Base-by-base conservation (phyloP, 257 asterid species). In the Haberlea rhodopensis region DNA sequence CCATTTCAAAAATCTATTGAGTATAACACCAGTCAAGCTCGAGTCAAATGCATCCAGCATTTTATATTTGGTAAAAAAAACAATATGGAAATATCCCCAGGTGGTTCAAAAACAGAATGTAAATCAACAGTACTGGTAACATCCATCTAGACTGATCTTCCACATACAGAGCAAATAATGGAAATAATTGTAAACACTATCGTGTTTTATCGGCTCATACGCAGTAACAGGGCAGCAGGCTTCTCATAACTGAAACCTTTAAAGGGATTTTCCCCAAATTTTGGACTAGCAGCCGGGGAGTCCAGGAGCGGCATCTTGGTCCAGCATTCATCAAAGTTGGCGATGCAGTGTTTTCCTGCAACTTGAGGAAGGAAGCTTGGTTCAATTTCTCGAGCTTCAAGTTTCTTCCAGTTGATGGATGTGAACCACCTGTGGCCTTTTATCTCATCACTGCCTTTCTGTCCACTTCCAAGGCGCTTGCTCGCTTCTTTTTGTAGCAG, bases 351-450 rank as follows among this genome's bases (percentile, higher is more conserved):
- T 62, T 74, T 76, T 68, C 95, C 95, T 0, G 77, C 79, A 10
- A 89, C 84, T 62, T 77, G 82, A 21, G 96, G 96, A 60, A 81
- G 80, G 75, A 89, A 89, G 69, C 76, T 74, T n/a, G 95, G 96
- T 32, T 73, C 75, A 64, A 89, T 76, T 78, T 75, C 82, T 1
- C 95, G 81, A 46, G 84, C 84, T 45, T 82, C 89, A 65, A 89
- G 67, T 71, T 78, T 89, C 77, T 80, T 84, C 95, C 96, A 89
- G 76, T 82, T 82, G 63, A 89, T 82, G 45, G 87, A 57, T 65
- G 66, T 75, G 77, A 89, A 84, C 92, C 95, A 89, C 52, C 78
- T 86, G 80, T 89, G 96, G 43, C 73, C 64, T 31, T 81, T 86
- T 54, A 89, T 76, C 72, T 85, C 92, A 13, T 79, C 82, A 23